These are phyloP conservation scores for Heritiera littoralis DNA, from an alignment of 345 rosid genomes.

Conservation along the genomic window DNA sequence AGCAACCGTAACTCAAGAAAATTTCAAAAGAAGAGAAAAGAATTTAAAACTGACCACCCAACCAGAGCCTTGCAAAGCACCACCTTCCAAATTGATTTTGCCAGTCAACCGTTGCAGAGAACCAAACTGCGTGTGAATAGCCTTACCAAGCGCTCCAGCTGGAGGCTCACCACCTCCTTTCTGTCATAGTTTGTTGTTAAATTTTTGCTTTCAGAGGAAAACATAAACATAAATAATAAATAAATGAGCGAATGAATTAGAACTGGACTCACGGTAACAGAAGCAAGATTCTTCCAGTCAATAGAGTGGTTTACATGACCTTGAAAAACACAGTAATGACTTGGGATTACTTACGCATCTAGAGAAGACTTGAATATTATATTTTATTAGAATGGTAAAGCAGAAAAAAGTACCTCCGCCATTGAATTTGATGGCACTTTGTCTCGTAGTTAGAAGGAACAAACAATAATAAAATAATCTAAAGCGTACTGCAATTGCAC, in stretches of 20 bases:
- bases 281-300: conserved; percentile 85
- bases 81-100: conserved; percentile 83
- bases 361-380: background rate
- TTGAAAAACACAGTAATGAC: conserved; percentile 22
- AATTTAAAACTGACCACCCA: conserved; percentile 73
- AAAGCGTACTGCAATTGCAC: too few relatives aligned
- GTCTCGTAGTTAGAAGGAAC: too few relatives aligned
- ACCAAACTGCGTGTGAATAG: conserved; percentile 75
- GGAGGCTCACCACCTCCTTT: conserved; percentile 94
- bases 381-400: background rate
- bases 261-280: conserved; percentile 47
- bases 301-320: conserved; percentile 89
- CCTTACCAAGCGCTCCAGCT: conserved; percentile 62
- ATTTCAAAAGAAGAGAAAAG: background rate
- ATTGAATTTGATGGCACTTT: conserved; percentile 92
- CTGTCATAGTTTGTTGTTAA: conserved; percentile 35
- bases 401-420: conserved; percentile 61
- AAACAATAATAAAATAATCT: too few relatives aligned
- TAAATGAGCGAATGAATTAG: too few relatives aligned
- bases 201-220: background rate
- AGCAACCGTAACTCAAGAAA: background rate
- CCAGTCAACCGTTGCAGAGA: conserved; percentile 67
- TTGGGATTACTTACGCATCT: background rate
- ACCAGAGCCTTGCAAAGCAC: conserved; percentile 92
- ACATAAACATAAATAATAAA: background rate